phyloP scores from a whole-genome alignment of 2,329 filamentous ascomycete genomes.

The Aspergillus pseudoglaucus region DNA sequence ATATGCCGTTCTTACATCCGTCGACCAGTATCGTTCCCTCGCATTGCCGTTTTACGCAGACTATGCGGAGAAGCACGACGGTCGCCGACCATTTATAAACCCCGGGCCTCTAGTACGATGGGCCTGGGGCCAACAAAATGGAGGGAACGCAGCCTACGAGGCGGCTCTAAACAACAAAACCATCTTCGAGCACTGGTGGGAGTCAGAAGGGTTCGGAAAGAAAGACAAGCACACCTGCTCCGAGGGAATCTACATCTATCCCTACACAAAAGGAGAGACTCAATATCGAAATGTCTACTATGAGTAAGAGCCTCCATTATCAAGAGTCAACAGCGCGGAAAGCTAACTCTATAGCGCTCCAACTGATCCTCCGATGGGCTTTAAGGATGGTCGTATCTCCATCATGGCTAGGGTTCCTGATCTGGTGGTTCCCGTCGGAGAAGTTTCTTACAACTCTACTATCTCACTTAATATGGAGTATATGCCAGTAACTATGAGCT shows the following conservation, averaged over 20 bases:
- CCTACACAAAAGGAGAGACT: conserved; percentile 28
- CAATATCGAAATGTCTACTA: too few species aligned
- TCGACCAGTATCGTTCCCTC: too few species aligned
- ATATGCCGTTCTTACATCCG: too few species aligned
- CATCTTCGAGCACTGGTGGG: conserved; percentile 39
- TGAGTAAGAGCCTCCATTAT: too few species aligned
- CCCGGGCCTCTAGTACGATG: conserved; percentile 45
- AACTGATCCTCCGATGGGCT: conserved; percentile 45
- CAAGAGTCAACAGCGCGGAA: too few species aligned
- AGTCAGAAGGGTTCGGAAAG: too few species aligned
- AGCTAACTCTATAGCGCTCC: conserved; percentile 27
- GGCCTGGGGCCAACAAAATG: conserved; percentile 32
- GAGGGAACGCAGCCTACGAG: conserved; percentile 26
- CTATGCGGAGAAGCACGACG: conserved; percentile 42
- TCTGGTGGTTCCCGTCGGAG: conserved; percentile 38
- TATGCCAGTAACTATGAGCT: conserved; percentile 52
- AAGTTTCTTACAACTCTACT: conserved; percentile 23
- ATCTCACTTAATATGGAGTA: conserved; percentile 43
- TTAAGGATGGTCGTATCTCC: conserved; percentile 29
- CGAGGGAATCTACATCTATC: conserved; percentile 14
- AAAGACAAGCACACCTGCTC: too few species aligned
- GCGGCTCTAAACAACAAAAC: conserved; percentile 47
- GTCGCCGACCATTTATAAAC: conserved; percentile 44
- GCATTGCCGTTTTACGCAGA: conserved; percentile 42
- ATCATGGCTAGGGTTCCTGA: conserved; percentile 35